phyloP scores from a whole-genome alignment of 768 basidiomycete genomes.

The Amanita thiersii region DNA sequence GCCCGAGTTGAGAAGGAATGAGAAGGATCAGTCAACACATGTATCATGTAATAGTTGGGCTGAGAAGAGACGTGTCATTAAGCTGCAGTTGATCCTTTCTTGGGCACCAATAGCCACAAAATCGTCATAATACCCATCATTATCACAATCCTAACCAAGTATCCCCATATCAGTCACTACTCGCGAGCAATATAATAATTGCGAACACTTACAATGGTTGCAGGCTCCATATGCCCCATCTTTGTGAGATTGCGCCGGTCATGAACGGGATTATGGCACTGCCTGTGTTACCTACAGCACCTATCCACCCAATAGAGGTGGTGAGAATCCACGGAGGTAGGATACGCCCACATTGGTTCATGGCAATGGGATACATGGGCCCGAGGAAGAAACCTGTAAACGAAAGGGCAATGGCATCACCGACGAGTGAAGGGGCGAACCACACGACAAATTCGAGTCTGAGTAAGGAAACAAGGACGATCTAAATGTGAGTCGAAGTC shows the following conservation, averaged over 20 bases:
- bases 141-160: slow-evolving; percentile 19
- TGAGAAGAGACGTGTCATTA: too few species aligned
- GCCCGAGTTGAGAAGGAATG: too few species aligned
- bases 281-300: slow-evolving; percentile 43
- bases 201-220: slow-evolving; percentile 36
- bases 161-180: neutral
- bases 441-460: slow-evolving; percentile 64
- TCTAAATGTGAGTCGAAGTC: too few species aligned
- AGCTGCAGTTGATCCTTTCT: too few species aligned
- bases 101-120: slow-evolving; percentile 37
- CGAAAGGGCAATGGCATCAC: slow-evolving; percentile 53
- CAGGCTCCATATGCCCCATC: slow-evolving; percentile 32
- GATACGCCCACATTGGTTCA: slow-evolving; percentile 46
- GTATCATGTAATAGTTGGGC: too few species aligned
- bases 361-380: slow-evolving; percentile 46
- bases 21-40: too few species aligned
- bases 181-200: neutral
- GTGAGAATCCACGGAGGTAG: slow-evolving; percentile 47
- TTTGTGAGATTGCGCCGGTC: slow-evolving; percentile 34
- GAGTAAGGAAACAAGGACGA: too few species aligned
- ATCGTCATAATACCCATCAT: slow-evolving; percentile 35
- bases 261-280: slow-evolving; percentile 44
- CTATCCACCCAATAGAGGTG: slow-evolving; percentile 42
- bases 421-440: slow-evolving; percentile 59
- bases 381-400: slow-evolving; percentile 48